Conservation (phyloP, 768 basidiomycete genomes). For the Agaricus blazei region DNA sequence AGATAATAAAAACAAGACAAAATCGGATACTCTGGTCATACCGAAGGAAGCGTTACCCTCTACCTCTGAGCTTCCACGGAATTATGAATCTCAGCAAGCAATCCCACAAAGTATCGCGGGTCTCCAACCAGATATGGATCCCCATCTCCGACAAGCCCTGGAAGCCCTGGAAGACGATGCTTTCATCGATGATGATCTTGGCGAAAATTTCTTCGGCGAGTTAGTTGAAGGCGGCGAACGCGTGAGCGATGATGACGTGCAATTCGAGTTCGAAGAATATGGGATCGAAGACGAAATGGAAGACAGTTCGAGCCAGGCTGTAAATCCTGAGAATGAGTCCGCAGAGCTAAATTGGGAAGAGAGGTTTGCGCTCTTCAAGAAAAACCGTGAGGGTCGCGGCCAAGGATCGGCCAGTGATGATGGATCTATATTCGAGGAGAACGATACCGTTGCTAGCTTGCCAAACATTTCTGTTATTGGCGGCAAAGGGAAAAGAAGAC, state of each 20-base stretch:
- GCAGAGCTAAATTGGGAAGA: conserved; percentile 64
- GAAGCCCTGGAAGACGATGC: conserved; percentile 96
- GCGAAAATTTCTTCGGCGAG: conserved; percentile 73
- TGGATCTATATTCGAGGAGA: conserved; percentile 59
- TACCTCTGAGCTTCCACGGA: conserved; percentile 63
- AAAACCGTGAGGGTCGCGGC: conserved; percentile 44
- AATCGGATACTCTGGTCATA: conserved; percentile 49
- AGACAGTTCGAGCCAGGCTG: conserved; percentile 10
- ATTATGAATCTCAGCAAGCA: conserved; percentile 71
- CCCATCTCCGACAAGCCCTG: conserved; percentile 85
- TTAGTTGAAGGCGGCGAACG: conserved; percentile 71
- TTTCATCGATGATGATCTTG: conserved; percentile 75
- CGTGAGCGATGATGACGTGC: conserved; percentile 50
- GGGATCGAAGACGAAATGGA: conserved; percentile 19
- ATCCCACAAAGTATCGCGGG: conserved; percentile 82
- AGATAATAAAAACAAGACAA: conserved; percentile 24
- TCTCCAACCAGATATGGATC: conserved; percentile 95
- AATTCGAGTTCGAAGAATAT: conserved; percentile 65
- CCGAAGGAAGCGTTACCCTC: conserved; percentile 75
- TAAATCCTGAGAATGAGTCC: conserved; percentile 22
- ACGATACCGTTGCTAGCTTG: conserved; percentile 77
- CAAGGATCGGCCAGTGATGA: conserved; percentile 39
- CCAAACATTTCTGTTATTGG: conserved; percentile 75
- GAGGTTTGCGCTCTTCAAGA: conserved; percentile 78
- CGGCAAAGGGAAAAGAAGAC: conserved; percentile 63